A percentile compares a stretch with the other conserved stretches of the same genome.
These are phyloP conservation scores for Pythium periplocum DNA, from an alignment of 352 stramenopile species.

Conservation along the genomic window DNA sequence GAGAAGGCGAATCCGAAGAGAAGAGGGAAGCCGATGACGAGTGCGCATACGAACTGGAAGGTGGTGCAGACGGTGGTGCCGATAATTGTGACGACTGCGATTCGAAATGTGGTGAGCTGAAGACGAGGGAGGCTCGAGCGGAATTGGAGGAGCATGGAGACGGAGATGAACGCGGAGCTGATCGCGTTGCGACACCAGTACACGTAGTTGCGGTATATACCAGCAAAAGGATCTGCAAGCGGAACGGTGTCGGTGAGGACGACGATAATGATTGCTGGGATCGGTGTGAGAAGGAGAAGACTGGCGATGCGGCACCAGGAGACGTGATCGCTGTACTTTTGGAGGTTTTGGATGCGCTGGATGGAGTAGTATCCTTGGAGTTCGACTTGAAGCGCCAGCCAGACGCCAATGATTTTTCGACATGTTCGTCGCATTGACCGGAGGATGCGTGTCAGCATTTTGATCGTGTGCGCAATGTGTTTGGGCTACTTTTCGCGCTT, in stretches of 20 bases:
- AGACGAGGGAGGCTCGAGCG: not conserved
- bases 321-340: not conserved
- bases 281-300: not conserved
- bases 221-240: not conserved
- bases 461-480: too few relatives aligned
- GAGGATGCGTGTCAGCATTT: too few relatives aligned
- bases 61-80: not conserved
- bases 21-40: conserved; percentile 1
- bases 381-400: conserved; percentile 2
- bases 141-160: conserved; percentile 1
- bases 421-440: too few relatives aligned
- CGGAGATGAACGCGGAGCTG: not conserved
- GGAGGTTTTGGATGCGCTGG: not conserved
- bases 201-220: not conserved
- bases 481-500: not conserved
- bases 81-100: not conserved
- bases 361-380: not conserved
- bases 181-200: not conserved
- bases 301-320: not conserved
- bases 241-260: not conserved
- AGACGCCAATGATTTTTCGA: not conserved
- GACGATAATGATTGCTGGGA: not conserved
- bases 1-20: conserved; percentile 15
- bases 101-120: not conserved
- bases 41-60: not conserved